These are phyloP conservation scores for Mycena maculata DNA, from an alignment of 768 basidiomycete species.

Conservation along the genomic window DNA sequence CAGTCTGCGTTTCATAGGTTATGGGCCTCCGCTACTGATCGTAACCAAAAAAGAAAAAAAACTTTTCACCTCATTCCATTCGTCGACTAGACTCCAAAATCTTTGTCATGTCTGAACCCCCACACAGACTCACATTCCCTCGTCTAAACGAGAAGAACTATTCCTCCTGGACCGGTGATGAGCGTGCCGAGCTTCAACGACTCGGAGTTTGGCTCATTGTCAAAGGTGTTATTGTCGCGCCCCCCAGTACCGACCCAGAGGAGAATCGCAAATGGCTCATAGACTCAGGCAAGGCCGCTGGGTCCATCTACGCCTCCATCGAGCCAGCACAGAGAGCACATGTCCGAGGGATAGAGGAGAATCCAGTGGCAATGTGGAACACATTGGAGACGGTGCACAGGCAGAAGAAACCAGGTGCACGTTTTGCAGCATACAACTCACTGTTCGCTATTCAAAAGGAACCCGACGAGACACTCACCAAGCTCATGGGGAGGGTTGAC, in stretches of 20 bases:
- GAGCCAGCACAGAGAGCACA: too few species aligned
- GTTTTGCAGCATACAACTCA: too few species aligned
- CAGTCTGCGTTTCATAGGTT: constrained; percentile 6
- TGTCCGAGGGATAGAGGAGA: too few species aligned
- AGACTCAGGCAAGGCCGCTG: too few species aligned
- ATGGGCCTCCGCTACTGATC: constrained; percentile 1
- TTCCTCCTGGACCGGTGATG: too few species aligned
- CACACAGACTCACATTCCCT: constrained; percentile 4
- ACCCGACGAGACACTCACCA: too few species aligned
- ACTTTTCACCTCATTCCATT: neutral
- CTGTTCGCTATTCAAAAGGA: too few species aligned
- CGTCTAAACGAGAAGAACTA: constrained; percentile 8
- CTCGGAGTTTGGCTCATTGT: constrained; percentile 7
- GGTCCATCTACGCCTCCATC: too few species aligned
- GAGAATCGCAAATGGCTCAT: too few species aligned
- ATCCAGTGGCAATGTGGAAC: too few species aligned
- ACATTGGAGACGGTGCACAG: too few species aligned
- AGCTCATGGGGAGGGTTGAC: constrained; percentile 28
- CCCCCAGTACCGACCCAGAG: neutral
- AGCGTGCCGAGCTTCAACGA: constrained; percentile 1
- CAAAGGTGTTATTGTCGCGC: neutral
- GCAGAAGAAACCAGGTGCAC: too few species aligned
- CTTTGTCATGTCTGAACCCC: neutral
- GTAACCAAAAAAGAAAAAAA: neutral
- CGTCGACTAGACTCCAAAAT: neutral